Conservation (phyloP, 148 eudicot species). For the Cornus kousa region DNA sequence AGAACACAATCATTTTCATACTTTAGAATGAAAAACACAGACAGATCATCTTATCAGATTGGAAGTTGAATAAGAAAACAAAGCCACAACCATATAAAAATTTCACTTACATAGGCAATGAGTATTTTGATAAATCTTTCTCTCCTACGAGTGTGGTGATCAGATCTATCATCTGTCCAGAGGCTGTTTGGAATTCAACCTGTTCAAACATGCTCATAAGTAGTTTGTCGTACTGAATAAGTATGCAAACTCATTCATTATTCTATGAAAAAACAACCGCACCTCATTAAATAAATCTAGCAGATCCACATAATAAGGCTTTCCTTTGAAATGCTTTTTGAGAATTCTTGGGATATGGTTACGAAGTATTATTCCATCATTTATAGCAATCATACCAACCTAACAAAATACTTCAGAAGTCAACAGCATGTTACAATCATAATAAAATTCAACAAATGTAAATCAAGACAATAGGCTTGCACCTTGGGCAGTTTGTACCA, state of each 20-base stretch:
- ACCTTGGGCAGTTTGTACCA: constrained; percentile 93
- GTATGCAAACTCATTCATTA: not conserved
- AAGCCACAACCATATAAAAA: not conserved
- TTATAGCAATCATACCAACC: constrained; percentile 95
- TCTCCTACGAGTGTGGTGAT: constrained; percentile 89
- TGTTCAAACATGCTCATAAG: constrained; percentile 13
- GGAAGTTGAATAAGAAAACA: not conserved
- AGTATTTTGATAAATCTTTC: constrained; percentile 82
- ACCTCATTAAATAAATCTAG: constrained; percentile 97
- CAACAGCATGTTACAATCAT: not conserved
- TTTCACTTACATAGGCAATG: constrained; percentile 67
- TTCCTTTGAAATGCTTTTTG: constrained; percentile 76
- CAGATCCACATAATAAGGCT: constrained; percentile 83
- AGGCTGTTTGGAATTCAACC: constrained; percentile 95
- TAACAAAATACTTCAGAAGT: constrained; percentile 17
- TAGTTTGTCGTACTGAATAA: not conserved
- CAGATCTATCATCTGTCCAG: constrained; percentile 97
- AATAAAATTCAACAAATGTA: not conserved
- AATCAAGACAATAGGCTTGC: not conserved
- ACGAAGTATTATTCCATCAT: constrained; percentile 86
- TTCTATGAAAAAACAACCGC: not conserved
- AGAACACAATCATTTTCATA: not conserved
- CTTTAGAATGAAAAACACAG: not conserved
- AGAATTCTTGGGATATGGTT: constrained; percentile 88
- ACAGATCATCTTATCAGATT: not conserved